Percentiles rank a stretch among this genome's conserved stretches.
Conservation (phyloP, 495 filamentous ascomycete species). For the Talaromyces borbonicus region DNA sequence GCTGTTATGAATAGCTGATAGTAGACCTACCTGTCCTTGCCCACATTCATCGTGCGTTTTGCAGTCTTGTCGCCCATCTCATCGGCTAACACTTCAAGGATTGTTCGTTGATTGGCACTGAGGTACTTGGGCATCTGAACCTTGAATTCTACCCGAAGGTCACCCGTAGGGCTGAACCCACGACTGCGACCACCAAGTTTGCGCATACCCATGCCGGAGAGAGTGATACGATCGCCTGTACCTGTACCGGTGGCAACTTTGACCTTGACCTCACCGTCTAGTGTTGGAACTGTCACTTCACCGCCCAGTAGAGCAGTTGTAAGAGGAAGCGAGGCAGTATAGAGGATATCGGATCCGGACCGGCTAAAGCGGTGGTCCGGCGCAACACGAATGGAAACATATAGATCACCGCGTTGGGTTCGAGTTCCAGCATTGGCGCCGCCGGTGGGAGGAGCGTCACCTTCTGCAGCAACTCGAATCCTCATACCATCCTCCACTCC, state of each 20-base stretch:
- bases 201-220: slow-evolving; percentile 87
- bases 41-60: slow-evolving; percentile 78
- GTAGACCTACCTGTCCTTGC: slow-evolving; percentile 35
- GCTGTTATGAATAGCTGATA: not conserved
- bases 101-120: slow-evolving; percentile 75
- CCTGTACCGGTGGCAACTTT: slow-evolving; percentile 83
- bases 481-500: slow-evolving; percentile 96
- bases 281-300: slow-evolving; percentile 77
- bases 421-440: slow-evolving; percentile 46
- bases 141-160: slow-evolving; percentile 89
- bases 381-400: slow-evolving; percentile 72
- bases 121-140: slow-evolving; percentile 91
- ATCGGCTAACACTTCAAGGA: slow-evolving; percentile 90
- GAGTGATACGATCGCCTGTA: slow-evolving; percentile 81
- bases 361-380: slow-evolving; percentile 80
- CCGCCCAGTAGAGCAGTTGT: slow-evolving; percentile 91
- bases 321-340: slow-evolving; percentile 82
- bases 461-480: slow-evolving; percentile 68
- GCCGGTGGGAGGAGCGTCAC: slow-evolving; percentile 73
- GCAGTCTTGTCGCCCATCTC: slow-evolving; percentile 87
- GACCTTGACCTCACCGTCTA: slow-evolving; percentile 81
- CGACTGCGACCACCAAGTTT: slow-evolving; percentile 51
- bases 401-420: slow-evolving; percentile 70
- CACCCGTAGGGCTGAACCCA: slow-evolving; percentile 48
- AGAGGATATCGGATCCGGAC: slow-evolving; percentile 76